Percentiles rank a stretch among this genome's conserved stretches.
phyloP scores from a whole-genome alignment of 371 early-diverging fungal genomes.

The Dichotomocladium elegans region DNA sequence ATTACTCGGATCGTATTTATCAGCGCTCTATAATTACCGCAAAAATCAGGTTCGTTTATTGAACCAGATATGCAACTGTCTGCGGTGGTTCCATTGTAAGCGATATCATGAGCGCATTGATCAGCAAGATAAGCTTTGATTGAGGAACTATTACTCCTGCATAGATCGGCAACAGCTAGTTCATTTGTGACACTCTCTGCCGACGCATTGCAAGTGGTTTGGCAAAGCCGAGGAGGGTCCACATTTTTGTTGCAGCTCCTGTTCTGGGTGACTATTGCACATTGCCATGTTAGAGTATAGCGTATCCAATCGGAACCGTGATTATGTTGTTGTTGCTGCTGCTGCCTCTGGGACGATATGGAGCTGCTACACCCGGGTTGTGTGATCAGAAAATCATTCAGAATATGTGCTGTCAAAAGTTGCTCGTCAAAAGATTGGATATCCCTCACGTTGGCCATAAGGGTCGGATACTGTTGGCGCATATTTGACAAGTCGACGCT shows the following conservation, averaged over 20 bases:
- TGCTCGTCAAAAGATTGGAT: too few species aligned
- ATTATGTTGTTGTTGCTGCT: too few species aligned
- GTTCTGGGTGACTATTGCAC: conserved; percentile 34
- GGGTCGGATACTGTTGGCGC: too few species aligned
- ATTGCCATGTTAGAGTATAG: conserved; percentile 31
- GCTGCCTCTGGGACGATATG: too few species aligned
- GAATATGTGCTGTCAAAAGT: too few species aligned
- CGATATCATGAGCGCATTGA: conserved; percentile 29
- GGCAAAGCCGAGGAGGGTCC: conserved; percentile 33
- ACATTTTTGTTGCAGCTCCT: conserved; percentile 29
- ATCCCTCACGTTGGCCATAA: too few species aligned
- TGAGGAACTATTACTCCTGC: neutral
- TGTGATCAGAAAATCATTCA: too few species aligned
- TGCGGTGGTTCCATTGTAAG: conserved; percentile 19
- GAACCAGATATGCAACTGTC: conserved; percentile 29
- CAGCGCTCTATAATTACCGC: conserved; percentile 25
- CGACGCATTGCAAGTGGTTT: conserved; percentile 35
- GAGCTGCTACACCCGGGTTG: too few species aligned
- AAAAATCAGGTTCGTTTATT: conserved; percentile 36
- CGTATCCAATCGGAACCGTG: too few species aligned
- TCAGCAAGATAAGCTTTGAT: conserved; percentile 7
- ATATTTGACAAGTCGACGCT: too few species aligned
- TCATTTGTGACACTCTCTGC: conserved; percentile 17
- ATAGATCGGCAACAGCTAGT: neutral
- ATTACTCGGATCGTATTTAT: neutral